Conservation (phyloP, 2,329 filamentous ascomycete genomes). For the Podosphaera xanthii region DNA sequence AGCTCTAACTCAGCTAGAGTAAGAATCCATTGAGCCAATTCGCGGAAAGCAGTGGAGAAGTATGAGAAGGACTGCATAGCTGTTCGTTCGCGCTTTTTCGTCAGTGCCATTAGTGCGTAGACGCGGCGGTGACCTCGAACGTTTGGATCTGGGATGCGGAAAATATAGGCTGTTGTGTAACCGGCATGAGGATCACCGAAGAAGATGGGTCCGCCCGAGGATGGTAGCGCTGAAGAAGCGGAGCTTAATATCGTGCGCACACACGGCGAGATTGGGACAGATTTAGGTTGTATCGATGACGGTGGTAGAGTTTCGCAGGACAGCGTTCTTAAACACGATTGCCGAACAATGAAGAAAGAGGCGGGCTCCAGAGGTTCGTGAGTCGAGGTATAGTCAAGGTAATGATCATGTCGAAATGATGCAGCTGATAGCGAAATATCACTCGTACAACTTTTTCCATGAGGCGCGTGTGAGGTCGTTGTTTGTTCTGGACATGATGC, state of each 20-base stretch:
- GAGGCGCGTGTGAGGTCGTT: conserved; percentile 6
- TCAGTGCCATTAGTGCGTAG: conserved; percentile 43
- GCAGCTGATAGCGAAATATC: conserved; percentile 23
- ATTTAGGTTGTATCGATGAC: conserved; percentile 19
- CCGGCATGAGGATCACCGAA: conserved; percentile 42
- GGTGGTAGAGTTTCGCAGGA: conserved; percentile 43
- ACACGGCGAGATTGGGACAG: conserved; percentile 20
- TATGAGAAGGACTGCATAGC: conserved; percentile 44
- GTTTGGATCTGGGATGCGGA: conserved; percentile 44
- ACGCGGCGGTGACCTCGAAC: conserved; percentile 46
- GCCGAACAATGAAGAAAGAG: conserved; percentile 44
- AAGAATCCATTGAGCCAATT: conserved; percentile 42
- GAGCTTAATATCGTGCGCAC: conserved; percentile 18
- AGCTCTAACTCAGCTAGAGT: conserved; percentile 39
- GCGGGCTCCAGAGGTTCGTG: conserved; percentile 36
- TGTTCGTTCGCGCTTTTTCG: conserved; percentile 38
- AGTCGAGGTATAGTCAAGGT: conserved; percentile 44
- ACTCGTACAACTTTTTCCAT: conserved; percentile 11
- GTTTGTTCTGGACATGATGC: conserved; percentile 6
- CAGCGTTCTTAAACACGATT: conserved; percentile 41
- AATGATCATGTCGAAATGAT: conserved; percentile 30
- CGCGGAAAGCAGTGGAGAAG: conserved; percentile 37
- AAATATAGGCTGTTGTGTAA: conserved; percentile 48
- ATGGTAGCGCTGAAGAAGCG: conserved; percentile 18
- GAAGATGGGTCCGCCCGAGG: conserved; percentile 43